Evolutionary conservation across 1,284 basidiomycete species (phyloP).

Genomic region (Irpex sp.): DNA sequence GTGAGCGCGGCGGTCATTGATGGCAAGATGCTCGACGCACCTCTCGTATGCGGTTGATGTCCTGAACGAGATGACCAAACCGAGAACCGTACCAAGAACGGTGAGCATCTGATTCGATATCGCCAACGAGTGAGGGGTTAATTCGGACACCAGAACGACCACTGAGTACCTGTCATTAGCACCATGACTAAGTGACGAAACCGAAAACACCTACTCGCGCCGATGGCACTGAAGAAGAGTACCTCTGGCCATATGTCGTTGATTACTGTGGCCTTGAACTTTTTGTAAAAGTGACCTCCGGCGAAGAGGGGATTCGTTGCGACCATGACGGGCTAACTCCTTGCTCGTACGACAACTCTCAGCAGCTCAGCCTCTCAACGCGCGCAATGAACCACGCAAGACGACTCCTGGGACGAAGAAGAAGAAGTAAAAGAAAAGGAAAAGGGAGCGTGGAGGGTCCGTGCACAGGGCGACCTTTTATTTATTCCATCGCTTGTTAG

Average conservation of each 20-base stretch:
- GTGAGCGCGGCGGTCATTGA: neutral
- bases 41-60: slow-evolving; percentile 61
- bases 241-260: slow-evolving; percentile 65
- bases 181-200: neutral
- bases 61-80: slow-evolving; percentile 38
- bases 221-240: slow-evolving; percentile 48
- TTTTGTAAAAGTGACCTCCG: slow-evolving; percentile 33
- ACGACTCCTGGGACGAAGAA: neutral
- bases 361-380: neutral
- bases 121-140: slow-evolving; percentile 38
- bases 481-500: neutral
- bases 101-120: slow-evolving; percentile 41
- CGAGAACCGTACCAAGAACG: slow-evolving; percentile 39
- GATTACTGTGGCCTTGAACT: slow-evolving; percentile 57
- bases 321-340: slow-evolving; percentile 20
- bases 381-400: neutral
- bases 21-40: slow-evolving; percentile 26
- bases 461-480: neutral
- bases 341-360: neutral
- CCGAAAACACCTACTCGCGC: slow-evolving; percentile 41
- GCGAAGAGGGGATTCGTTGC: slow-evolving; percentile 26
- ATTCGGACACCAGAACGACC: slow-evolving; percentile 46
- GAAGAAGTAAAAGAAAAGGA: neutral
- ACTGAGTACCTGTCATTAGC: slow-evolving; percentile 31
- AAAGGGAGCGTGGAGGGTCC: neutral